These are phyloP conservation scores for Aurantiochytrium sp. DNA, from an alignment of 108 stramenopile species.

Conservation along the genomic window DNA sequence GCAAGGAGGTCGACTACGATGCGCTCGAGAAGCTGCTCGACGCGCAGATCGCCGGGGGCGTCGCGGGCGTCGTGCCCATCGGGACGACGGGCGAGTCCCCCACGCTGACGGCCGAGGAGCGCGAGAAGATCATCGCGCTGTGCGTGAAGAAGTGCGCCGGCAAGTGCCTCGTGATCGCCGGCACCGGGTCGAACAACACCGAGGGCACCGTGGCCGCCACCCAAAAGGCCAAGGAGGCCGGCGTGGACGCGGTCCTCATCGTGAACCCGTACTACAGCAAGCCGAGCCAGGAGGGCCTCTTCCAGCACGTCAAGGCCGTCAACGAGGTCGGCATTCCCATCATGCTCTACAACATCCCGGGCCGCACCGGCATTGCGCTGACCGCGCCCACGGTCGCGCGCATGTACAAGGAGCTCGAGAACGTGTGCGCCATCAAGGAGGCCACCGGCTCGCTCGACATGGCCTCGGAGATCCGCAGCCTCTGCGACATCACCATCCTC, in stretches of 20 bases:
- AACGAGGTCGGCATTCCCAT: constrained; percentile 73
- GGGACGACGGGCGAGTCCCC: constrained; percentile 35
- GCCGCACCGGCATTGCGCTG: constrained; percentile 65
- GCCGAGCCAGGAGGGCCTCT: constrained; percentile 75
- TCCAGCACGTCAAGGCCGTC: constrained; percentile 67
- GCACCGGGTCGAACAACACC: constrained; percentile 61
- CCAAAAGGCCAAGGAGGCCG: constrained; percentile 75
- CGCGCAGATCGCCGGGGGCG: constrained; percentile 8
- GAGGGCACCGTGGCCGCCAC: constrained; percentile 62
- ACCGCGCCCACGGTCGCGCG: constrained; percentile 40
- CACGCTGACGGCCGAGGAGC: constrained; percentile 29
- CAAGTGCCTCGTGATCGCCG: constrained; percentile 27
- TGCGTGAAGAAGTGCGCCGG: neutral
- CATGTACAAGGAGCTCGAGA: constrained; percentile 58
- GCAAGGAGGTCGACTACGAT: constrained; percentile 2
- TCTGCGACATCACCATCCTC: neutral
- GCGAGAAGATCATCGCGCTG: neutral
- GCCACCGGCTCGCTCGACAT: constrained; percentile 60
- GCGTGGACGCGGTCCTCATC: constrained; percentile 79
- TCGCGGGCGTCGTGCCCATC: constrained; percentile 6
- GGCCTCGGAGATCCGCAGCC: neutral
- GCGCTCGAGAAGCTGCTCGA: constrained; percentile 25
- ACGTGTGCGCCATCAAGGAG: constrained; percentile 78
- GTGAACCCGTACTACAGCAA: constrained; percentile 90
- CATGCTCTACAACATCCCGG: constrained; percentile 84